These are phyloP conservation scores for Berkeleyomyces rouxiae DNA, from an alignment of 2,329 filamentous ascomycete species.

Conservation along the genomic window DNA sequence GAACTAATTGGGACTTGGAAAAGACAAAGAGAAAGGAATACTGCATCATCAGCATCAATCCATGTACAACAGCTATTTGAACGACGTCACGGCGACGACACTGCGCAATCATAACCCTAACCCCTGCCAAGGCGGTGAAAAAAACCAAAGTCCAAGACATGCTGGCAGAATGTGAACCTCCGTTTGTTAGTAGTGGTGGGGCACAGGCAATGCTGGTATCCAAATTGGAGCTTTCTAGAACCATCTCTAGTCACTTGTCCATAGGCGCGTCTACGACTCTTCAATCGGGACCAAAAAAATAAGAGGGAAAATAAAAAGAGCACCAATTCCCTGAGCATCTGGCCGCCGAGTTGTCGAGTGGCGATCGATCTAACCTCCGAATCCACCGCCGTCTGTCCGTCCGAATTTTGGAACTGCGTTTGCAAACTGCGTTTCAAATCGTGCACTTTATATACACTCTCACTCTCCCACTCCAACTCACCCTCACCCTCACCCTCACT, in stretches of 20 bases:
- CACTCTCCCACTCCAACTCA: not conserved
- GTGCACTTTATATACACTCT: not conserved
- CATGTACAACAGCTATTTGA: not conserved
- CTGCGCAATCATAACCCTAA: not conserved
- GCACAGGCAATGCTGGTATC: not conserved
- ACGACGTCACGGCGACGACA: not conserved
- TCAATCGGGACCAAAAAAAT: not conserved
- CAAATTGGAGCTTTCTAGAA: constrained; percentile 9
- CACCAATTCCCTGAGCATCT: not conserved
- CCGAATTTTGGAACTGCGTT: not conserved
- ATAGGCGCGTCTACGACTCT: not conserved
- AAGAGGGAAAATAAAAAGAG: not conserved
- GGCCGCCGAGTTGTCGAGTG: not conserved
- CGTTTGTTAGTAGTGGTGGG: constrained; percentile 1
- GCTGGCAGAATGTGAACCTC: not conserved
- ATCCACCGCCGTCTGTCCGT: not conserved
- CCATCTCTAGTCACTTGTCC: constrained; percentile 4
- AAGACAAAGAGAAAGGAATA: not conserved
- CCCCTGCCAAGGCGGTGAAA: not conserved
- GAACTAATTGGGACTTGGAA: constrained; percentile 24
- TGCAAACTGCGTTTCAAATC: not conserved
- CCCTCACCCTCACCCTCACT: not conserved
- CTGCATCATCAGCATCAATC: not conserved
- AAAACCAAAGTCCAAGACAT: not conserved
- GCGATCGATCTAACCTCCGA: not conserved